Evolutionary conservation across 2,329 filamentous ascomycete genomes (phyloP), one percentile per base, ranked within the genome.

Genomic region (Stemphylium lycopersici): DNA sequence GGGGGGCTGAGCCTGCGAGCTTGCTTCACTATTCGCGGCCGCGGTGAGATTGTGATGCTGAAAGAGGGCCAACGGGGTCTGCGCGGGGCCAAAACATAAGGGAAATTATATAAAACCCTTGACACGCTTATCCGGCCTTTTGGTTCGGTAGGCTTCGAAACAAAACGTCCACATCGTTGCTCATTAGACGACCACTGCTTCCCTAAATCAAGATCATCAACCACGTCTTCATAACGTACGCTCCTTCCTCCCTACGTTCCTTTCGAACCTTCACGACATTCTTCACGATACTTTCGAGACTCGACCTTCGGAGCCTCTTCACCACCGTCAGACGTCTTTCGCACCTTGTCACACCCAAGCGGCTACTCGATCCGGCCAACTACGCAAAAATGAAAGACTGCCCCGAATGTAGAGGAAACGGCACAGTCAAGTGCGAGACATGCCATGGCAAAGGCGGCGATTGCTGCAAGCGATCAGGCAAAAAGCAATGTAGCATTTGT

Each of bases 341-440:
- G 6, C 4, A 26, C 22, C 38, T 16, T 16, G 38, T 15, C 5
- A 13, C 12, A 36, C 22, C 38, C 43, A 24, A 24, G 22, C 60
- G 57, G 55, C 55, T 54, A 44, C 44, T 37, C 31, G 29, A 59
- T 57, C 55, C 41, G 50, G 16, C n/a, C 44, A 44, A 36, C 40
- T 29, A 49, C 43, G 43, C 37, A 41, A 54, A 48, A 26, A 63
- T 66, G 59, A 72, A 72, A 59, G 69, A 72, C 63, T 73, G 71
- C 51, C 68, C 69, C 34, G 70, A 61, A 31, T 73, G 71, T 55
- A 69, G 57, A 39, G 71, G 71, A 48, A 68, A 72, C 43, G 71
- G 71, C 22, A 66, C 63, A 7, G 59, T 62, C 46, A 73, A 71
- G 50, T 73, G 71, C 61, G 70, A 72, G 39, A 57, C 51, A n/a